Evolutionary conservation across 495 filamentous ascomycete genomes (phyloP).

Genomic region (Neurospora tetraspora): DNA sequence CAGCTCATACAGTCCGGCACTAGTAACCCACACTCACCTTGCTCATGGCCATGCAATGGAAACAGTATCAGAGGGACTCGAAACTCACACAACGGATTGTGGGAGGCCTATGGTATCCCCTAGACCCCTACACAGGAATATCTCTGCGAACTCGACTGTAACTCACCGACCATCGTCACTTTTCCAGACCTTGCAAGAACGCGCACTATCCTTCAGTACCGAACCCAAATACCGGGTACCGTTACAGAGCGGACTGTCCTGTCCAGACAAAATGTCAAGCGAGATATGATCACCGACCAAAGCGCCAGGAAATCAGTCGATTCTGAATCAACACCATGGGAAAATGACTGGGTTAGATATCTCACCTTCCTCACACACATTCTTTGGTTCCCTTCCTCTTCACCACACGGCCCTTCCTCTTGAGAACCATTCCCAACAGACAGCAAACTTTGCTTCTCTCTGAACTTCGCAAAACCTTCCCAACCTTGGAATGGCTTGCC

Average conservation of each 20-base stretch:
- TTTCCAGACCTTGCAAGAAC: not conserved
- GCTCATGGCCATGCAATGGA: not conserved
- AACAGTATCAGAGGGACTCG: not conserved
- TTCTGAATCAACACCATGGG: not conserved
- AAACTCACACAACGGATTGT: not conserved
- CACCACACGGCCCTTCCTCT: not conserved
- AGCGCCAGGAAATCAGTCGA: not conserved
- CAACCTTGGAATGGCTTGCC: not conserved
- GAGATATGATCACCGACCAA: not conserved
- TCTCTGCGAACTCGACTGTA: not conserved
- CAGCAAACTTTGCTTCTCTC: not conserved
- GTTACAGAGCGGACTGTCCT: not conserved
- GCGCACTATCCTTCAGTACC: not conserved
- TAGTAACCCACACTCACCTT: not conserved
- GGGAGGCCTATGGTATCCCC: not conserved
- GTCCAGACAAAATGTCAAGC: not conserved
- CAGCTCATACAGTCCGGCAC: not conserved
- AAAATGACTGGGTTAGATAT: not conserved
- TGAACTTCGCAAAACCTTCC: not conserved
- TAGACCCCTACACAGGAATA: not conserved
- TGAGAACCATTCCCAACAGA: not conserved
- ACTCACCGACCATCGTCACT: not conserved
- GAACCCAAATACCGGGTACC: not conserved
- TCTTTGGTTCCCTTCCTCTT: not conserved
- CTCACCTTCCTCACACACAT: not conserved